Evolutionary conservation across 2,329 filamentous ascomycete genomes (phyloP), one percentile per base, ranked within the genome.

Genomic region (Metarhizium robertsii): DNA sequence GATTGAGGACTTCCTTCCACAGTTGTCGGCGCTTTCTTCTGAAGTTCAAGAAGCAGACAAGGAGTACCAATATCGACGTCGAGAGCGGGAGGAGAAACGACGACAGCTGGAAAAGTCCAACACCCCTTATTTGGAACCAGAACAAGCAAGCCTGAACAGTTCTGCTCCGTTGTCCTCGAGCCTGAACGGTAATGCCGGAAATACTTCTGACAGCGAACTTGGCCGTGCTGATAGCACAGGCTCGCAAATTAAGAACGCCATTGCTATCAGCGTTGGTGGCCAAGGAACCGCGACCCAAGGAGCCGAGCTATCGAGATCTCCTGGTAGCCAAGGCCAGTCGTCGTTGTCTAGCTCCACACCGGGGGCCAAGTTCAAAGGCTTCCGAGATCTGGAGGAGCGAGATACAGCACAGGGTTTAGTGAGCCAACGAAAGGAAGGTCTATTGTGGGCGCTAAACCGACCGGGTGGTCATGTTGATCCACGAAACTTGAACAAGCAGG

Each of bases 11-110:
- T 83, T 96, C 71, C 77, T 95, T 18, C 94, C 94, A 0, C 90
- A 96, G 65, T 78, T 99, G 2, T 90, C 97, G 62, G 92, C 92
- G 2, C 74, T 99, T 36, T 88, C 88, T 43, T 82, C 82, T 53
- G 92, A 97, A 69, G 94, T 99, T n/a, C 84, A 85, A 59, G 87
- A 94, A 64, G 91, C 91, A 29, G 92, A 97, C 69, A 96, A 97
- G 70, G 92, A 97, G 66, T 99, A 94, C 66, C 91, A 96, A 66
- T 90, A 97, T 57, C 90, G 96, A 66, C 81, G 92, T 53, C 90
- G 90, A n/a, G 94, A 97, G 68, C 82, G 94, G 45, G 94, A 99
- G 68, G 94, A 97, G 71, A 96, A 97, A 74, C 81, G 95, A 55
- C 81, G 94, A 54, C 81, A 88, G 18, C 74, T 99, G 13, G 94